Conservation (phyloP, 164 flowering plant species). For the Sextonia rubra region DNA sequence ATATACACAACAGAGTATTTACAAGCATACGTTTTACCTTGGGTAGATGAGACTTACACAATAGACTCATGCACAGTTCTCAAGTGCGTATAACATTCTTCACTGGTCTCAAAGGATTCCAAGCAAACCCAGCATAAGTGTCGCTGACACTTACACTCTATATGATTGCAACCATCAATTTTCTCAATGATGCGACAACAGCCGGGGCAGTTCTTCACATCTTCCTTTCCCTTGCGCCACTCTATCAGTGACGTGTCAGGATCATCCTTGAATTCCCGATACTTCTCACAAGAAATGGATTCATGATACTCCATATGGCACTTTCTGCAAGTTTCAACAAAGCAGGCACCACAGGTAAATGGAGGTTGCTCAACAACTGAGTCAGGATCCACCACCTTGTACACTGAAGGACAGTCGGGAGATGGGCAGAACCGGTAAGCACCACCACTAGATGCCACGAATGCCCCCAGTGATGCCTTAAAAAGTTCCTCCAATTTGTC, state of each 20-base stretch:
- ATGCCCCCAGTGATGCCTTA: slow-evolving; percentile 66
- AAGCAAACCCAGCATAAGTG: slow-evolving; percentile 96
- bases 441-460: slow-evolving; percentile 65
- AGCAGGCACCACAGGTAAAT: slow-evolving; percentile 84
- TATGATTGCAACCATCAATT: slow-evolving; percentile 89
- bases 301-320: slow-evolving; percentile 92
- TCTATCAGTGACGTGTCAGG: slow-evolving; percentile 74
- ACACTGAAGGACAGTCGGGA: slow-evolving; percentile 88
- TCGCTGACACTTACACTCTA: slow-evolving; percentile 73
- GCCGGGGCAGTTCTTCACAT: slow-evolving; percentile 70
- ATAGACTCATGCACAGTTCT: slow-evolving; percentile 48
- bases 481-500: slow-evolving; percentile 86
- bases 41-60: background rate
- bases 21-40: background rate
- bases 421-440: slow-evolving; percentile 78
- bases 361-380: slow-evolving; percentile 26
- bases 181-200: slow-evolving; percentile 82
- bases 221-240: slow-evolving; percentile 76
- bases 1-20: background rate
- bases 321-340: slow-evolving; percentile 65
- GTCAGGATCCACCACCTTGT: slow-evolving; percentile 42
- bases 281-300: slow-evolving; percentile 63
- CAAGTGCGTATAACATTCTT: slow-evolving; percentile 75
- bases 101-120: slow-evolving; percentile 40
- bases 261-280: slow-evolving; percentile 66